phyloP scores from a whole-genome alignment of 2,329 filamentous ascomycete genomes.

The Aspergillaceae sp. region DNA sequence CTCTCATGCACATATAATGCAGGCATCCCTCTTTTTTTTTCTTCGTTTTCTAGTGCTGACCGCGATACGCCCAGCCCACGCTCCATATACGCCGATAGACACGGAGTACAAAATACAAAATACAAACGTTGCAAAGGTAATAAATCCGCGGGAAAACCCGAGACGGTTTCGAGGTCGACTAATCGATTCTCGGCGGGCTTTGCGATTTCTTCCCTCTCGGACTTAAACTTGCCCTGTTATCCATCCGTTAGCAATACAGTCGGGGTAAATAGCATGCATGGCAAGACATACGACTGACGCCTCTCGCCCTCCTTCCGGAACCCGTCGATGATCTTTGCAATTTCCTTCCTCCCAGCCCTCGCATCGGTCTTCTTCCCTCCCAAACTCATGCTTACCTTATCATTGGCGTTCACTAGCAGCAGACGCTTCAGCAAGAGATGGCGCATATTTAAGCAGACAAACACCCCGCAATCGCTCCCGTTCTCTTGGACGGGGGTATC shows the following conservation, averaged over 20 bases:
- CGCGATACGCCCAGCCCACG: no score
- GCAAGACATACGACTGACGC: constrained; percentile 61
- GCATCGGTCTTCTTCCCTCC: constrained; percentile 76
- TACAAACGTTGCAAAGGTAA: no score
- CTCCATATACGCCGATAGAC: no score
- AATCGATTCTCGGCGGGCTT: constrained; percentile 7
- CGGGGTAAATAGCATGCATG: no score
- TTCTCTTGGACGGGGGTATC: constrained; percentile 91
- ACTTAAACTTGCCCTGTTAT: constrained; percentile 1
- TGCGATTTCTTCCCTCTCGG: constrained; percentile 3
- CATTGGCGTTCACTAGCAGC: constrained; percentile 65
- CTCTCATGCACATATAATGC: no score
- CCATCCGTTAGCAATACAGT: neutral
- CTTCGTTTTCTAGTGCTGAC: no score
- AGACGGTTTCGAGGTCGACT: no score
- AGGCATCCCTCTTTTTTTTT: no score
- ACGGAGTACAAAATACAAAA: no score
- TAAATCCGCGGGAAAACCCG: no score
- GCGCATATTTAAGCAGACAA: constrained; percentile 90
- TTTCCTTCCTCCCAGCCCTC: constrained; percentile 72
- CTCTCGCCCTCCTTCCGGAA: constrained; percentile 81
- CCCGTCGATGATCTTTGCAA: constrained; percentile 79
- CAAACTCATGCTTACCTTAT: constrained; percentile 94
- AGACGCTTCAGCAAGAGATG: constrained; percentile 81
- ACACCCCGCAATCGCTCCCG: constrained; percentile 87